Conservation (phyloP, 2,329 filamentous ascomycete genomes). For the Thielaviopsis euricoi region DNA sequence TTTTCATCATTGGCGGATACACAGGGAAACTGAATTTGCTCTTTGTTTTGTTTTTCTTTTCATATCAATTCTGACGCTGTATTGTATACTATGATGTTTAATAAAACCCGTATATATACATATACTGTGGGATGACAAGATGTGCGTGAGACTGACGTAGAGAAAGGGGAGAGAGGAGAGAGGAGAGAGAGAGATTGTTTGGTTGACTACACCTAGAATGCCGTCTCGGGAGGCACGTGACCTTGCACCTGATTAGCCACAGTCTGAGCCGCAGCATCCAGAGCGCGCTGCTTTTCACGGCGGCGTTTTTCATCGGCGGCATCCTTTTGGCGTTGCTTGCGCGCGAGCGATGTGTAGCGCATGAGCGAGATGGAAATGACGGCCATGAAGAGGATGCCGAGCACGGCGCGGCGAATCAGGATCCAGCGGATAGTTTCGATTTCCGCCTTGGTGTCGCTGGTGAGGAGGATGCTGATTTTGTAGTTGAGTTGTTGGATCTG, state of each 20-base stretch:
- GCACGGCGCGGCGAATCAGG: constrained; percentile 44
- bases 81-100: too few species aligned
- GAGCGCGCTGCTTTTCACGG: background rate
- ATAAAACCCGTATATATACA: too few species aligned
- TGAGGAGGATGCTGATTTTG: constrained; percentile 81
- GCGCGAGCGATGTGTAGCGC: constrained; percentile 41
- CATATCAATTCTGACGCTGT: background rate
- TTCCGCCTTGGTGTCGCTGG: constrained; percentile 79
- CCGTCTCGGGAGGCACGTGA: background rate
- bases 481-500: constrained; percentile 90
- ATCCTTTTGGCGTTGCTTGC: constrained; percentile 29
- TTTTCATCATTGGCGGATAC: background rate
- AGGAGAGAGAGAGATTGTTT: too few species aligned
- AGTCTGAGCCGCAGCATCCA: background rate
- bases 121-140: too few species aligned
- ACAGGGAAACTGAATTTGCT: background rate
- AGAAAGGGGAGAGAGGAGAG: too few species aligned
- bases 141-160: too few species aligned
- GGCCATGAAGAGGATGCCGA: constrained; percentile 51
- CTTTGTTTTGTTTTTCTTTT: background rate
- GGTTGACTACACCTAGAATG: too few species aligned
- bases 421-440: constrained; percentile 89
- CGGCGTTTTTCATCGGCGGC: background rate
- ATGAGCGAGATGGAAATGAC: constrained; percentile 42
- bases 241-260: background rate